A percentile compares a stretch with the other conserved stretches of the same genome.
phyloP scores from a whole-genome alignment of 495 filamentous ascomycete species.

The Neurospora sp. region DNA sequence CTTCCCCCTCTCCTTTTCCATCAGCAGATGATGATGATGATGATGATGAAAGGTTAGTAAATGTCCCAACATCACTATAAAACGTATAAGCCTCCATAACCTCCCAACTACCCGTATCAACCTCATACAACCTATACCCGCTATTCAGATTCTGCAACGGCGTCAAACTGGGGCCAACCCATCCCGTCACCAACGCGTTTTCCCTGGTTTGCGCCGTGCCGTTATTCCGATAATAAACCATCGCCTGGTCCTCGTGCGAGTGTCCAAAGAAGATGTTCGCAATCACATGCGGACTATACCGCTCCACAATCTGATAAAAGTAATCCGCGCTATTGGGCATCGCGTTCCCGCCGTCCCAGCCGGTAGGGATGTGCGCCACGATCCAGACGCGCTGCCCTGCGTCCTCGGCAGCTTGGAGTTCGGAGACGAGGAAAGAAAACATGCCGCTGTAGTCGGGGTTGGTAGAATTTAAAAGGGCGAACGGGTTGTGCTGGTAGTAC shows the following conservation, averaged over 20 bases:
- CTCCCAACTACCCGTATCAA: constrained; percentile 43
- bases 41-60: background rate
- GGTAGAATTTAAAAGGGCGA: constrained; percentile 37
- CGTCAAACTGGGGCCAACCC: constrained; percentile 44
- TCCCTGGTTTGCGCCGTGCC: constrained; percentile 30
- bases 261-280: constrained; percentile 48
- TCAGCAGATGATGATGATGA: background rate
- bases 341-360: constrained; percentile 42
- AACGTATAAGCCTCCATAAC: constrained; percentile 40
- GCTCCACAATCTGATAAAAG: constrained; percentile 47
- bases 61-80: constrained; percentile 42
- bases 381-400: constrained; percentile 45
- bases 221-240: constrained; percentile 43
- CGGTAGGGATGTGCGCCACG: constrained; percentile 41
- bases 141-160: constrained; percentile 46
- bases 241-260: constrained; percentile 39
- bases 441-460: constrained; percentile 43
- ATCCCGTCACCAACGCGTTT: constrained; percentile 25
- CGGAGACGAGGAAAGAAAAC: constrained; percentile 39
- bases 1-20: constrained; percentile 12
- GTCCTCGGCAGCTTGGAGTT: constrained; percentile 44
- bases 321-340: constrained; percentile 41
- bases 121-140: constrained; percentile 45
- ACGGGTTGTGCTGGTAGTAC: constrained; percentile 39
- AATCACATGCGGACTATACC: constrained; percentile 46